These are phyloP conservation scores for Solanum microdontum DNA, from an alignment of 257 asterid genomes.

Conservation along the genomic window DNA sequence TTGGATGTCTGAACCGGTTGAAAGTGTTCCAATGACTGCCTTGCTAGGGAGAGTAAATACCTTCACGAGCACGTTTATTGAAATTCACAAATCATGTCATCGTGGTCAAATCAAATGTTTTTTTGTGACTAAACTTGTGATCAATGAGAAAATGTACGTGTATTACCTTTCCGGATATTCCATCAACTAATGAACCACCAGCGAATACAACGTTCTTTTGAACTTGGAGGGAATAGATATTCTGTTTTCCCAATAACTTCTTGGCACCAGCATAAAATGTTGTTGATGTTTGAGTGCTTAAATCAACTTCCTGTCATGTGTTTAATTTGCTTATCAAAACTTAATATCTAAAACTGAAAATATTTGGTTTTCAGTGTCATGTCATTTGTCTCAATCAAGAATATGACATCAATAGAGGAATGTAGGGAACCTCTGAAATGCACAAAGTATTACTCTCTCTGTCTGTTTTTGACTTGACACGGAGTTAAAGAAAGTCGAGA, in stretches of 20 bases:
- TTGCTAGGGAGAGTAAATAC: slow-evolving; percentile 63
- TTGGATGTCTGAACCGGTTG: slow-evolving; percentile 46
- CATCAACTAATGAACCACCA: slow-evolving; percentile 59
- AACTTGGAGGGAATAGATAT: slow-evolving; percentile 39
- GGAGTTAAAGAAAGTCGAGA: neutral
- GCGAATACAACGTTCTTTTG: slow-evolving; percentile 37
- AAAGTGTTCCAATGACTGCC: slow-evolving; percentile 45
- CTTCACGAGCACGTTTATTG: slow-evolving; percentile 15
- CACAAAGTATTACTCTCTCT: neutral
- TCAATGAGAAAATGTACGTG: neutral
- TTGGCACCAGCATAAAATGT: slow-evolving; percentile 59
- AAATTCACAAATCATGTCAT: neutral
- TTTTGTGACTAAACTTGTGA: neutral
- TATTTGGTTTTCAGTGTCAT: neutral
- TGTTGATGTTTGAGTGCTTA: slow-evolving; percentile 36
- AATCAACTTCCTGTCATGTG: slow-evolving; percentile 58
- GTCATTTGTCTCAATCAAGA: neutral
- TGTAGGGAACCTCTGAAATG: neutral
- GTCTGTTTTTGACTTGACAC: too few relatives aligned
- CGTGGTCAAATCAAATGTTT: neutral
- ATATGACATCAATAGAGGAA: neutral
- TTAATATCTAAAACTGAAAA: neutral
- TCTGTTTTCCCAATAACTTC: slow-evolving; percentile 60
- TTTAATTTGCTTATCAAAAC: neutral
- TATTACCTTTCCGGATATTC: slow-evolving; percentile 66